These are phyloP conservation scores for Mangifera indica DNA, from an alignment of 345 rosid species.

Conservation along the genomic window DNA sequence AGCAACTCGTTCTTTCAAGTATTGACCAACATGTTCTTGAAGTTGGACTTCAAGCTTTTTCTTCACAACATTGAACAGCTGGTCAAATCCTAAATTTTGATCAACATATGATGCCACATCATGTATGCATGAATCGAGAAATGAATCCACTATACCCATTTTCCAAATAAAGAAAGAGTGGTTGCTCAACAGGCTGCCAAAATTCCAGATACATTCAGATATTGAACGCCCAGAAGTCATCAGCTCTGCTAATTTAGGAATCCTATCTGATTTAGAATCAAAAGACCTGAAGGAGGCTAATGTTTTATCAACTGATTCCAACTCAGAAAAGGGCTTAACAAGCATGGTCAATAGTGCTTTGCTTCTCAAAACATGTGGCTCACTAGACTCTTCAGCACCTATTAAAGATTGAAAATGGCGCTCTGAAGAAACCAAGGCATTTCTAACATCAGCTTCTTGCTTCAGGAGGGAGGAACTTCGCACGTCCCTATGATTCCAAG, in stretches of 20 bases:
- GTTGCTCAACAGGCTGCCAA: constrained; percentile 48
- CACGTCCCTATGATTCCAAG: constrained; percentile 79
- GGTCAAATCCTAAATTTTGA: constrained; percentile 84
- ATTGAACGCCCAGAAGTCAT: constrained; percentile 52
- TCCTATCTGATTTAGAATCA: constrained; percentile 38
- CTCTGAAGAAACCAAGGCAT: constrained; percentile 53
- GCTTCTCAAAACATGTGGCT: constrained; percentile 50
- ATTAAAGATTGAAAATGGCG: constrained; percentile 58
- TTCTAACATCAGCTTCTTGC: constrained; percentile 63
- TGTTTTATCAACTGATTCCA: constrained; percentile 57
- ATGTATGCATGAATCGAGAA: constrained; percentile 83
- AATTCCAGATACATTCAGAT: constrained; percentile 70
- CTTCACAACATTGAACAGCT: constrained; percentile 69
- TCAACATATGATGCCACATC: constrained; percentile 65
- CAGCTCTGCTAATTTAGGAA: constrained; percentile 47
- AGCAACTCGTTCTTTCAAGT: constrained; percentile 59
- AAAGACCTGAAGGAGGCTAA: constrained; percentile 43
- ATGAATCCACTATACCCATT: constrained; percentile 64
- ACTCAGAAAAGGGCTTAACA: constrained; percentile 62
- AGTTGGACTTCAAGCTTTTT: constrained; percentile 75
- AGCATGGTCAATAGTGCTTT: constrained; percentile 52
- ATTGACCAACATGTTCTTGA: constrained; percentile 57
- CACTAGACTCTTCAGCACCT: constrained; percentile 46
- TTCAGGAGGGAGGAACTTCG: constrained; percentile 55
- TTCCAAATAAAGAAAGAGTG: constrained; percentile 89